phyloP scores from a whole-genome alignment of 495 filamentous ascomycete species.

The Talaromyces nanjingensis region DNA sequence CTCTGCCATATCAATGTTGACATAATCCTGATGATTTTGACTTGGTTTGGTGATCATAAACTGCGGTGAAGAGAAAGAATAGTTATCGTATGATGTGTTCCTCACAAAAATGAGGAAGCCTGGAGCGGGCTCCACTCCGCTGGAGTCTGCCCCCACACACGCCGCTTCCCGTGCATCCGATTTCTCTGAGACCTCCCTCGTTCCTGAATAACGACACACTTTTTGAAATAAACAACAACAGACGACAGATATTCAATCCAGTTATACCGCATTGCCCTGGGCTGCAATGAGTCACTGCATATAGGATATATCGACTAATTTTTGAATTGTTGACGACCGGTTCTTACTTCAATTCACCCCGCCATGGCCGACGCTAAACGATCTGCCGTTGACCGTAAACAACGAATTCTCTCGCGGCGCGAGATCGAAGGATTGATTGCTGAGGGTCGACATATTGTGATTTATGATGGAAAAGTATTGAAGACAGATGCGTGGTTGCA shows the following conservation, averaged over 20 bases:
- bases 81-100: too few relatives aligned
- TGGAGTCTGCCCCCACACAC: not conserved
- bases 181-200: not conserved
- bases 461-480: conserved; percentile 72
- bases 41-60: too few relatives aligned
- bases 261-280: not conserved
- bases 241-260: not conserved
- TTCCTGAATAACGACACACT: not conserved
- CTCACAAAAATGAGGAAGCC: not conserved
- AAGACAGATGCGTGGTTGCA: conserved; percentile 82
- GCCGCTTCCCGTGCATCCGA: not conserved
- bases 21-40: too few relatives aligned
- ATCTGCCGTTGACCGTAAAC: conserved; percentile 29
- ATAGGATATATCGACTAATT: not conserved
- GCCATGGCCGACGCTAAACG: not conserved
- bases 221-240: not conserved
- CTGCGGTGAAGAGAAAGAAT: too few relatives aligned
- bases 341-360: not conserved
- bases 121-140: not conserved
- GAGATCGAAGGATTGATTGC: conserved; percentile 85
- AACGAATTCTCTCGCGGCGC: conserved; percentile 55
- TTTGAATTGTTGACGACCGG: not conserved
- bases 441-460: conserved; percentile 73
- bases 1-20: too few relatives aligned
- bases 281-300: not conserved